Base-by-base conservation (phyloP, 805 yeast genomes). In the Teunomyces funiuensis region DNA sequence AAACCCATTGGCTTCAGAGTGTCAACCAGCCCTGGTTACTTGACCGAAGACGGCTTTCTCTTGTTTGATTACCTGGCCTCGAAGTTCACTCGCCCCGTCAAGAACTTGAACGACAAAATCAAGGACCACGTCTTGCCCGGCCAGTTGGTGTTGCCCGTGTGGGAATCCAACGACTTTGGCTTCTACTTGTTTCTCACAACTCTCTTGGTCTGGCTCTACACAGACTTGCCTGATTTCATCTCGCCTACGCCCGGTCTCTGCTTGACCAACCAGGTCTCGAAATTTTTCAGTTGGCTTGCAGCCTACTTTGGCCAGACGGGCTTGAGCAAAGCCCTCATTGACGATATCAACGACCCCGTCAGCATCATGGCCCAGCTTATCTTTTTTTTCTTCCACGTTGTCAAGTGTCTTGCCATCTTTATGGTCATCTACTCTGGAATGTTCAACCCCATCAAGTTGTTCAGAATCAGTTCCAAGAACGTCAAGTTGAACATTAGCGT, bases 241-340 rank as follows among this genome's bases (percentile, higher is more conserved):
- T 79, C 90, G 26, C 97, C 97, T 36, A 91, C 98, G 3, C 98
- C 98, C 0, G 97, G 97, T 17, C 75, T 82, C 43, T 85, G 90
- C 50, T 65, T 88, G 42, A 84, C 95, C 8, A 83, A 81, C 53
- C 78, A 80, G 51, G 42, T 80, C 19, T 65, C 65, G 17, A 51
- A 48, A 26, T 19, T 52, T 15, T 46, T 55, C 25, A 47, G 58
- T 19, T 39, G 33, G 14, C 28, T 58, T 13, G 66, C 66, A 23
- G 33, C 31, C 20, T 43, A 47, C 37, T 63, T 77, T 46, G 77
- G 75, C 13, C 53, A 64, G 34, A 57, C 61, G 4, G 62, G 60
- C 3, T 50, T 79, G 26, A 83, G 83, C 3, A 58, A 55, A 3
- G 66, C 68, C 11, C 61, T 84, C 34, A 50, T 74, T 36, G 67